Percentiles rank a stretch among this genome's conserved stretches.
Evolutionary conservation across 2,329 filamentous ascomycete species (phyloP).

Genomic region (Microsporum canis): DNA sequence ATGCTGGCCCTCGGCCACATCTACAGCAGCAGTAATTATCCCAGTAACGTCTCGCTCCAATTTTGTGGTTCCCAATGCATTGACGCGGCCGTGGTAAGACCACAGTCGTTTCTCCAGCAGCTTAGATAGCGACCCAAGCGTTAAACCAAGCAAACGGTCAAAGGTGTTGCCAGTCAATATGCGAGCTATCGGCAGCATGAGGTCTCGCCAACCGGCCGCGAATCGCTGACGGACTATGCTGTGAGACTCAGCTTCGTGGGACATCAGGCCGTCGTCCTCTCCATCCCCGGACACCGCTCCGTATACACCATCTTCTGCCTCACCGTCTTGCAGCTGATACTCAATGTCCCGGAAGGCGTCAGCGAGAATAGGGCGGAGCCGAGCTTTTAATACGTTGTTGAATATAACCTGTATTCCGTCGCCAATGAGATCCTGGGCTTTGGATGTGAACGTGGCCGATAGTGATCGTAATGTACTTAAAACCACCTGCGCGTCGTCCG

Average conservation of each 20-base stretch:
- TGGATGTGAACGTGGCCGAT: slow-evolving; percentile 59
- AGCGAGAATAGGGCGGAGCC: slow-evolving; percentile 69
- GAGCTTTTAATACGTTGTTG: slow-evolving; percentile 72
- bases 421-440: slow-evolving; percentile 67
- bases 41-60: slow-evolving; percentile 75
- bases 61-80: slow-evolving; percentile 67
- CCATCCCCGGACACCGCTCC: slow-evolving; percentile 24
- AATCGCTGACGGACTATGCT: slow-evolving; percentile 70
- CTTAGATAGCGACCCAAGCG: slow-evolving; percentile 61
- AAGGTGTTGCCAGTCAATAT: slow-evolving; percentile 71
- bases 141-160: slow-evolving; percentile 60
- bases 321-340: slow-evolving; percentile 58
- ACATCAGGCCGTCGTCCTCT: slow-evolving; percentile 22
- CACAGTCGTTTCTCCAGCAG: slow-evolving; percentile 81
- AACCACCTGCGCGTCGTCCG: slow-evolving; percentile 61
- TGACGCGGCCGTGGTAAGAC: slow-evolving; percentile 66
- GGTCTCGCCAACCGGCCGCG: slow-evolving; percentile 69
- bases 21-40: slow-evolving; percentile 47
- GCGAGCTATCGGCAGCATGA: slow-evolving; percentile 74
- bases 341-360: slow-evolving; percentile 89
- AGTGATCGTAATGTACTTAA: slow-evolving; percentile 56
- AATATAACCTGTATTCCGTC: slow-evolving; percentile 82
- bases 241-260: slow-evolving; percentile 16
- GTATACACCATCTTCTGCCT: slow-evolving; percentile 29
- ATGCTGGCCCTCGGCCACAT: slow-evolving; percentile 24